A percentile compares a stretch with the other conserved stretches of the same genome.
These are phyloP conservation scores for Colletotrichum gloeosporioides DNA, from an alignment of 2,329 filamentous ascomycete genomes.

Conservation along the genomic window DNA sequence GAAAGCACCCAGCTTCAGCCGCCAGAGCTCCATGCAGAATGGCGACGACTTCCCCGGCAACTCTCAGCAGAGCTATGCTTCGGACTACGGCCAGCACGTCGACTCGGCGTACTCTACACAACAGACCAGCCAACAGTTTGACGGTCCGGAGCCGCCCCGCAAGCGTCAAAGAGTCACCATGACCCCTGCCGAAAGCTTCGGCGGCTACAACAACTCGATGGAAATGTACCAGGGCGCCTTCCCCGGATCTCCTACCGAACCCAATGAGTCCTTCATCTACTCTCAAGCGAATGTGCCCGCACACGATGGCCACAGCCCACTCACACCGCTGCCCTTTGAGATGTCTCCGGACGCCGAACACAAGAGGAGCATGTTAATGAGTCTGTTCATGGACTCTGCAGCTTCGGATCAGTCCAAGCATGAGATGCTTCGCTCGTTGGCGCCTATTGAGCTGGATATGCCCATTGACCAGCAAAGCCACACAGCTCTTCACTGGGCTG, in stretches of 20 bases:
- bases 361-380: slow-evolving; percentile 82
- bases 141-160: slow-evolving; percentile 75
- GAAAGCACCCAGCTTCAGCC: slow-evolving; percentile 72
- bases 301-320: slow-evolving; percentile 58
- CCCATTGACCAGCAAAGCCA: slow-evolving; percentile 90
- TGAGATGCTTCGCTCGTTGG: slow-evolving; percentile 77
- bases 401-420: slow-evolving; percentile 75
- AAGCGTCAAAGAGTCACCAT: slow-evolving; percentile 73
- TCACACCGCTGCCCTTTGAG: slow-evolving; percentile 69
- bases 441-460: slow-evolving; percentile 83
- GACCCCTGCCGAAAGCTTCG: slow-evolving; percentile 63
- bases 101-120: slow-evolving; percentile 75
- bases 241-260: slow-evolving; percentile 79
- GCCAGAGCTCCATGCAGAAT: slow-evolving; percentile 75
- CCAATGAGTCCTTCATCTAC: slow-evolving; percentile 80
- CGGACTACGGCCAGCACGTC: slow-evolving; percentile 76
- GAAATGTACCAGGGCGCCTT: slow-evolving; percentile 55
- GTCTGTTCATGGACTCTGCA: slow-evolving; percentile 78
- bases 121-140: slow-evolving; percentile 33
- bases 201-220: slow-evolving; percentile 54
- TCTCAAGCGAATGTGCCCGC: slow-evolving; percentile 45
- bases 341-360: slow-evolving; percentile 71
- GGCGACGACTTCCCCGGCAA: slow-evolving; percentile 71
- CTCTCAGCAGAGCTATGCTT: slow-evolving; percentile 84
- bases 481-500: slow-evolving; percentile 95